A percentile compares a stretch with the other conserved stretches of the same genome.
Evolutionary conservation across 2,329 filamentous ascomycete species (phyloP).

Genomic region (Hypoxylon sp.): DNA sequence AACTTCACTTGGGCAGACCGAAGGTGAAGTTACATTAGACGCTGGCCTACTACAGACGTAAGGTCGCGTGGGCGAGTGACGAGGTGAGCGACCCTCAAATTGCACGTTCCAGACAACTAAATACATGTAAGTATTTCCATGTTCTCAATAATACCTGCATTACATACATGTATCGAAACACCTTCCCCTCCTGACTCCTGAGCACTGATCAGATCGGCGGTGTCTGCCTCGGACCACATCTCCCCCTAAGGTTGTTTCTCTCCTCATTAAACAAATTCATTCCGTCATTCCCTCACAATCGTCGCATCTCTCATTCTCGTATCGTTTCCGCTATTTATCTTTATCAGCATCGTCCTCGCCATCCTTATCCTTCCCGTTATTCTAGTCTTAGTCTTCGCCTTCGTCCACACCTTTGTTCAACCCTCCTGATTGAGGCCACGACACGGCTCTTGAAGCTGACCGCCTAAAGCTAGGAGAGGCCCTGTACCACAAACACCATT

Average conservation of each 20-base stretch:
- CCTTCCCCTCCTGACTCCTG: conserved; percentile 37
- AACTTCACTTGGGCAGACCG: neutral
- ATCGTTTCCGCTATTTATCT: conserved; percentile 22
- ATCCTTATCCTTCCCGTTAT: conserved; percentile 7
- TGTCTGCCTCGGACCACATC: conserved; percentile 41
- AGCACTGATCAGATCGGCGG: conserved; percentile 36
- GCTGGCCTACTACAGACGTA: conserved; percentile 2
- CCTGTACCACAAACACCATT: conserved; percentile 25
- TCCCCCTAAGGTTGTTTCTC: conserved; percentile 26
- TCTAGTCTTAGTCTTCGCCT: neutral
- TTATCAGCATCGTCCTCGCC: conserved; percentile 17
- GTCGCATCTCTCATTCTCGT: conserved; percentile 23
- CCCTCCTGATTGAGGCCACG: conserved; percentile 34
- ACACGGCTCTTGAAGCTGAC: conserved; percentile 37
- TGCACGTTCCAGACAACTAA: neutral
- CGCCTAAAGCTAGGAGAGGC: conserved; percentile 38
- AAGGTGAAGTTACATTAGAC: conserved; percentile 15
- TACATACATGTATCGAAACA: conserved; percentile 30
- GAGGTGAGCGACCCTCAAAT: conserved; percentile 12
- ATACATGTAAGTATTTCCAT: conserved; percentile 21
- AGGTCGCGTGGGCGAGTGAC: neutral
- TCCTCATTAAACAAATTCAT: conserved; percentile 34
- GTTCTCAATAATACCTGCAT: neutral
- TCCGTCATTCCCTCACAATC: conserved; percentile 39
- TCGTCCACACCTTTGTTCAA: conserved; percentile 9